Evolutionary conservation across 2,329 filamentous ascomycete species (phyloP).

Genomic region (Aspergillus calidoustus): DNA sequence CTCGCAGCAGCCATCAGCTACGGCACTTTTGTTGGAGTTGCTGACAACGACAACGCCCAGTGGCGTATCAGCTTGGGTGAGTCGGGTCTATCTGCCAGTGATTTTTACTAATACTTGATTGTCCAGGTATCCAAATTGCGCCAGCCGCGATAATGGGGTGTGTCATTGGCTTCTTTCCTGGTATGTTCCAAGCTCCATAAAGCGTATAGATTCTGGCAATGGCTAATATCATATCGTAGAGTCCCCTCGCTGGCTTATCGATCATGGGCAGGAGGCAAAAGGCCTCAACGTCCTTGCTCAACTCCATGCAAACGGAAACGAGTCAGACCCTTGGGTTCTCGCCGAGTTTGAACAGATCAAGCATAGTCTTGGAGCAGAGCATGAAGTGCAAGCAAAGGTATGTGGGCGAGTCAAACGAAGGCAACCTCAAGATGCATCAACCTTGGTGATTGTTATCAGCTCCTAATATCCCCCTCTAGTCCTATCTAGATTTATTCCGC

Average conservation of each 20-base stretch:
- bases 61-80: not conserved
- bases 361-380: no score
- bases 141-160: not conserved
- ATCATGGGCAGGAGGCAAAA: not conserved
- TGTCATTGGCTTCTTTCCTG: not conserved
- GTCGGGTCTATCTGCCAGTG: no score
- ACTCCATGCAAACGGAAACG: not conserved
- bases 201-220: no score
- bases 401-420: no score
- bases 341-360: conserved; percentile 4
- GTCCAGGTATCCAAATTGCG: not conserved
- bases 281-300: not conserved
- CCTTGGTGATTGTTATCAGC: no score
- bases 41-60: not conserved
- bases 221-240: not conserved
- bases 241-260: not conserved
- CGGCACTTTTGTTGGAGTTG: not conserved
- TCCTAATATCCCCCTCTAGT: not conserved
- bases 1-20: not conserved
- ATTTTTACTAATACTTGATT: no score
- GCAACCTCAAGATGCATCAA: no score
- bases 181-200: no score
- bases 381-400: no score
- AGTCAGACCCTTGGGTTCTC: not conserved
- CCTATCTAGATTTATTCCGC: not conserved